A percentile compares a stretch with the other conserved stretches of the same genome.
These are phyloP conservation scores for Wallemia ichthyophaga DNA, from an alignment of 1,284 basidiomycete genomes.

Conservation along the genomic window DNA sequence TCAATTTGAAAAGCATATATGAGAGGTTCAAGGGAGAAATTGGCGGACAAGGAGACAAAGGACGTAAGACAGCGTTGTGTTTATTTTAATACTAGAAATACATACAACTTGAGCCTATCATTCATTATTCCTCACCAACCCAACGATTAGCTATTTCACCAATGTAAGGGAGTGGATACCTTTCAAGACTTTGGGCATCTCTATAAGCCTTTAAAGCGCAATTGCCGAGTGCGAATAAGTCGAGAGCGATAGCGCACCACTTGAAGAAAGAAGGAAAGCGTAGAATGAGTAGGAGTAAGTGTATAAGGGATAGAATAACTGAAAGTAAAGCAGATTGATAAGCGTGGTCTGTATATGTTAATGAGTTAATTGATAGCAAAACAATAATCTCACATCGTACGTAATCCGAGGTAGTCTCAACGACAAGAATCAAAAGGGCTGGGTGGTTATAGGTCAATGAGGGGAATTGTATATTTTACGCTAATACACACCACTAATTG, in stretches of 20 bases:
- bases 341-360: constrained; percentile 14
- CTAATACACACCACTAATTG: constrained; percentile 30
- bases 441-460: not conserved
- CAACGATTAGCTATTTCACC: constrained; percentile 39
- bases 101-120: not conserved
- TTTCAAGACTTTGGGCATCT: constrained; percentile 28
- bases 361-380: too few species aligned
- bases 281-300: constrained; percentile 27
- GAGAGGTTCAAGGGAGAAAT: not conserved
- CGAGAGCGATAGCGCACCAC: constrained; percentile 20
- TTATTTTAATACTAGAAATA: not conserved
- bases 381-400: constrained; percentile 52
- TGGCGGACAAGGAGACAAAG: not conserved
- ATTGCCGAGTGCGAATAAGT: constrained; percentile 18
- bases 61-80: not conserved
- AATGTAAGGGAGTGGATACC: constrained; percentile 33
- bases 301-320: constrained; percentile 29
- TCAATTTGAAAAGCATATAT: not conserved
- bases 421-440: constrained; percentile 37
- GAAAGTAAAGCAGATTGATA: constrained; percentile 48
- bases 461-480: not conserved
- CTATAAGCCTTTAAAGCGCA: constrained; percentile 26
- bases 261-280: constrained; percentile 16
- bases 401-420: constrained; percentile 48
- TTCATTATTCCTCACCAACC: constrained; percentile 31